A percentile compares a stretch with the other conserved stretches of the same genome.
These are phyloP conservation scores for Thermochaetoides thermophila DNA, from an alignment of 495 filamentous ascomycete species.

Conservation along the genomic window DNA sequence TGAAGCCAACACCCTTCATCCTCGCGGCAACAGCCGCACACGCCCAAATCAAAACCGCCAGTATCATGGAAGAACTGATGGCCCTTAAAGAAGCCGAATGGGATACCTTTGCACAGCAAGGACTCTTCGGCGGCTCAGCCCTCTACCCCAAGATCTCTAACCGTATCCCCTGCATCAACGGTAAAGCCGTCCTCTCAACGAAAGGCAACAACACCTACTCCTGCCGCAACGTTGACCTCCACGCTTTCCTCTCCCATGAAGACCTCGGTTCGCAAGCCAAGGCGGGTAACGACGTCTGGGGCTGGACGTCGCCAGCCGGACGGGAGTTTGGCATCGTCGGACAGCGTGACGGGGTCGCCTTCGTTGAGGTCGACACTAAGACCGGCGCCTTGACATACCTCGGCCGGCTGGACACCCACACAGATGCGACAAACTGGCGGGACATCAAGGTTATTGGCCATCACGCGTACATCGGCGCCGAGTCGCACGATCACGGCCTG, in stretches of 20 bases:
- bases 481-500: conserved; percentile 28
- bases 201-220: conserved; percentile 31
- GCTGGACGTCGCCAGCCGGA: conserved; percentile 31
- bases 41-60: no score
- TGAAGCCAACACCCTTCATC: no score
- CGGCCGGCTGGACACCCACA: conserved; percentile 29
- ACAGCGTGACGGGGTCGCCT: conserved; percentile 35
- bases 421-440: conserved; percentile 24
- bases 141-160: conserved; percentile 20
- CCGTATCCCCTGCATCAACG: conserved; percentile 26
- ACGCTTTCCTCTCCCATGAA: conserved; percentile 35
- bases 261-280: conserved; percentile 29
- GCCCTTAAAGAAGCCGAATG: conserved; percentile 6
- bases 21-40: no score
- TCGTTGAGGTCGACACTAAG: conserved; percentile 28
- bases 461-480: conserved; percentile 32
- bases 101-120: not conserved
- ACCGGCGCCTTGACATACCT: conserved; percentile 31
- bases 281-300: conserved; percentile 29
- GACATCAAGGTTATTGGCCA: conserved; percentile 30
- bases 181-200: conserved; percentile 23
- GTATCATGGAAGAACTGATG: conserved; percentile 10
- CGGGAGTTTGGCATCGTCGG: conserved; percentile 36
- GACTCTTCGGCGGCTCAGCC: conserved; percentile 18
- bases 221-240: conserved; percentile 40